Evolutionary conservation across 441 rosid species (phyloP).

Genomic region (Croton laevigatus): DNA sequence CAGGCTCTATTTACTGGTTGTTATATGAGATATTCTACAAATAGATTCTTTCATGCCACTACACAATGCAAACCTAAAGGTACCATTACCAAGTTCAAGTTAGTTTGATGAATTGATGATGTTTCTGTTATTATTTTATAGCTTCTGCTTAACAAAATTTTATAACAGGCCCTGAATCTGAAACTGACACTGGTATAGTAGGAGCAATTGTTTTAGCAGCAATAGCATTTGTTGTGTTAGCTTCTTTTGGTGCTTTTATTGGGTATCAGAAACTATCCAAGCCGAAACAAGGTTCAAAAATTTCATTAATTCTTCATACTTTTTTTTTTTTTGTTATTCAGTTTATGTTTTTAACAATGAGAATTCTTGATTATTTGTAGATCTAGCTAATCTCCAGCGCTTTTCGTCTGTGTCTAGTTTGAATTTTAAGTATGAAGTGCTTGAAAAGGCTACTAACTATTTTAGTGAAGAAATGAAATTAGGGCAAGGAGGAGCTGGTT

Average conservation of each 20-base stretch:
- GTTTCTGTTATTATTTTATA: neutral
- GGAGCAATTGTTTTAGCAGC: slow-evolving; percentile 18
- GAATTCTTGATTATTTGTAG: slow-evolving; percentile 15
- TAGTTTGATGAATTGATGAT: neutral
- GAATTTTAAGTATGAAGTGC: slow-evolving; percentile 53
- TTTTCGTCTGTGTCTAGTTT: slow-evolving; percentile 20
- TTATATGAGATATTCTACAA: slow-evolving; percentile 52
- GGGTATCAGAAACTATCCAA: slow-evolving; percentile 44
- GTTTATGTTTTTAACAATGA: neutral
- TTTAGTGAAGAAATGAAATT: slow-evolving; percentile 51
- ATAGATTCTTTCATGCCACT: slow-evolving; percentile 34
- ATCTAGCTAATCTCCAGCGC: neutral
- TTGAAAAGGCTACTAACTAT: slow-evolving; percentile 52
- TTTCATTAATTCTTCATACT: neutral
- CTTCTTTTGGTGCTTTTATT: slow-evolving; percentile 44
- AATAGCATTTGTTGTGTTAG: slow-evolving; percentile 28
- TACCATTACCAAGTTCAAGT: neutral
- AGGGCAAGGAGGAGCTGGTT: slow-evolving; percentile 77
- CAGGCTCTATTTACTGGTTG: slow-evolving; percentile 61
- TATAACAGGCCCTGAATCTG: slow-evolving; percentile 3
- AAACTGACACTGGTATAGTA: neutral
- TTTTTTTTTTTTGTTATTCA: neutral
- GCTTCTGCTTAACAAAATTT: neutral
- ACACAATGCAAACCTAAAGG: neutral
- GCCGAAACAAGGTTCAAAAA: slow-evolving; percentile 33